Evolutionary conservation across 805 yeast genomes (phyloP).

Genomic region (Teunomyces lycoperdinae): DNA sequence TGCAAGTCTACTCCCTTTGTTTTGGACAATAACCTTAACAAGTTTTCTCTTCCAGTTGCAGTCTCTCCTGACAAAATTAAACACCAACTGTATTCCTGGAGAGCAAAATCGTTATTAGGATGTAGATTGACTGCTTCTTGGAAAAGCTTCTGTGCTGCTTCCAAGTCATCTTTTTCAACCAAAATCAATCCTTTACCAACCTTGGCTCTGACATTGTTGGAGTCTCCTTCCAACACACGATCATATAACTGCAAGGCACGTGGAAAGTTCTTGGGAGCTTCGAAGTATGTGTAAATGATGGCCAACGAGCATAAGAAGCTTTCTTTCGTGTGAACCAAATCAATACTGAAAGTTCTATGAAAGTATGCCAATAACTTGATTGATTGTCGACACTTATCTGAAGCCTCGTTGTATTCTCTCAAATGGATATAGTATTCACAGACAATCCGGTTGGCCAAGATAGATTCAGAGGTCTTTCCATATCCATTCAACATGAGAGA

Average conservation of each 20-base stretch:
- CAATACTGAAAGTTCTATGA: slow-evolving; percentile 45
- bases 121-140: slow-evolving; percentile 44
- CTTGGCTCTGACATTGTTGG: slow-evolving; percentile 54
- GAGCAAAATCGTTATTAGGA: slow-evolving; percentile 58
- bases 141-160: slow-evolving; percentile 54
- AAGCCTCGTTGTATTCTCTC: slow-evolving; percentile 62
- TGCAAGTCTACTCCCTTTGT: slow-evolving; percentile 51
- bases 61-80: slow-evolving; percentile 51
- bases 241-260: slow-evolving; percentile 74
- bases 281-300: slow-evolving; percentile 74
- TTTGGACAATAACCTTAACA: slow-evolving; percentile 42
- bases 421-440: slow-evolving; percentile 57
- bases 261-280: slow-evolving; percentile 84
- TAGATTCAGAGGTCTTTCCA: slow-evolving; percentile 35
- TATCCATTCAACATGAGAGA: slow-evolving; percentile 52
- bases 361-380: slow-evolving; percentile 51
- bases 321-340: slow-evolving; percentile 49
- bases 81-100: slow-evolving; percentile 79
- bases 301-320: slow-evolving; percentile 69
- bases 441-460: slow-evolving; percentile 65
- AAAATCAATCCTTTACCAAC: slow-evolving; percentile 81
- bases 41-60: slow-evolving; percentile 49
- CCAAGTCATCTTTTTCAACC: slow-evolving; percentile 59
- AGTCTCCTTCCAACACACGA: slow-evolving; percentile 44
- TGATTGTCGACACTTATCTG: slow-evolving; percentile 59